Base-by-base conservation (phyloP, 306 rosid species). In the Rubus idaeus region DNA sequence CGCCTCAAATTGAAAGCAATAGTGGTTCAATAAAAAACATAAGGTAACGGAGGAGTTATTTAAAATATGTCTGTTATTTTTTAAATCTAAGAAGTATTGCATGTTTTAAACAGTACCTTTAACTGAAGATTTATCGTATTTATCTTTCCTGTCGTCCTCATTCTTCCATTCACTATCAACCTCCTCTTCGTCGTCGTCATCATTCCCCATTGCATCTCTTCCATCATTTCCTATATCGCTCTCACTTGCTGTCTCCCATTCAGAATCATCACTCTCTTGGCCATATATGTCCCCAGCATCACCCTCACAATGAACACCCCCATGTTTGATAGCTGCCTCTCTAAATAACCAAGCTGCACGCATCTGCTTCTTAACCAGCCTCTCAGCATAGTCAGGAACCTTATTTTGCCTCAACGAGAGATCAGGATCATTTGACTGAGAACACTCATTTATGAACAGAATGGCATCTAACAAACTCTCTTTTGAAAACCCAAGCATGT, bases 211-310 rank as follows among this genome's bases (percentile, higher is more conserved):
- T 57, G 84, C 90, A 75, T 90, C 91, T 79, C 91, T 88, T 80
- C 97, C 95, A 84, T 91, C 98, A 77, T 89, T 92, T 71, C 97
- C 99, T 67, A 87, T 86, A 87, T 96, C 99, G 47, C 99, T 96
- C 86, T 96, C 99, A 79, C 99, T 96, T 18, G 99, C 99, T 1
- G 99, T 96, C 87, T 96, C 99, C 99, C 99, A 96, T 80, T 96
- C 99, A 5, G 99, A 96, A 83, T 92, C 98, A 83, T 96, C 99
- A 37, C 88, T 88, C 73, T 89, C 97, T 46, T 84, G 90, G 72
- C 96, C 97, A 87, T 88, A 95, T 44, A 90, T 44, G 65, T 89
- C 96, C 70, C 97, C 97, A 23, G 86, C 97, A 86, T 88, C 97
- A 70, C 93, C 97, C 81, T 92, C 94, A 78, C 90, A 86, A 51